Base-by-base conservation (phyloP, 1,284 basidiomycete species). In the Moesziomyces sp. region DNA sequence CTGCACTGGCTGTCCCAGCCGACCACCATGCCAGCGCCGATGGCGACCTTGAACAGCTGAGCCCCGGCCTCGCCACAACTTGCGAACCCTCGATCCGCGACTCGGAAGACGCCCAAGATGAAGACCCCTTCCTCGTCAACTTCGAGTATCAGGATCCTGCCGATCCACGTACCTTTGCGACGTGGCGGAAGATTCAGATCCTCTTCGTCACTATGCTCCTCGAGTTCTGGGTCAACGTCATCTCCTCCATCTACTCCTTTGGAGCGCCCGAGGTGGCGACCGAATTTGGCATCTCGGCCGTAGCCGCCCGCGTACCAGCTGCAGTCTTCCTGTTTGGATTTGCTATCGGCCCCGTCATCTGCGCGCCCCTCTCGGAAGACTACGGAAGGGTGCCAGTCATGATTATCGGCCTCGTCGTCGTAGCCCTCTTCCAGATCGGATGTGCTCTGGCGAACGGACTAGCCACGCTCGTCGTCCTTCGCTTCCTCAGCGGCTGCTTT, bases 251-350 rank as follows among this genome's bases (percentile, higher is more conserved):
- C 33, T 77, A 77, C 48, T 62, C 63, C 13, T 74, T 74, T 28
- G 72, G 67, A 14, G 62, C 67, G 3, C 45, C 28, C n/a, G 50
- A 48, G 5, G 55, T 71, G 14, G 67, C 64, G 11, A 42, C 44
- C 40, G 75, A 77, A 13, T 67, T 77, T 24, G 64, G 65, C 26
- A 43, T 77, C 51, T 52, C 60, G 11, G 26, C 47, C 5, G 60
- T 67, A 0, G 59, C 61, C 8, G 42, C 75, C 18, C 54, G 61
- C 21, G 40, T 74, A 7, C 62, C 67, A 19, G 61, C 63, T 5
- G 78, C 78, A 6, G 56, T 80, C 24, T 80, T 67, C 40, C 65
- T 80, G 26, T 79, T 76, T 45, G 78, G 75, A 5, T 78, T 77
- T 40, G 75, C 69, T 10, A 6, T 73, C 3, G 75, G 69, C 3